Conservation (phyloP, 225 moss, liverwort and hornwort species). For the Pleurozium schreberi region DNA sequence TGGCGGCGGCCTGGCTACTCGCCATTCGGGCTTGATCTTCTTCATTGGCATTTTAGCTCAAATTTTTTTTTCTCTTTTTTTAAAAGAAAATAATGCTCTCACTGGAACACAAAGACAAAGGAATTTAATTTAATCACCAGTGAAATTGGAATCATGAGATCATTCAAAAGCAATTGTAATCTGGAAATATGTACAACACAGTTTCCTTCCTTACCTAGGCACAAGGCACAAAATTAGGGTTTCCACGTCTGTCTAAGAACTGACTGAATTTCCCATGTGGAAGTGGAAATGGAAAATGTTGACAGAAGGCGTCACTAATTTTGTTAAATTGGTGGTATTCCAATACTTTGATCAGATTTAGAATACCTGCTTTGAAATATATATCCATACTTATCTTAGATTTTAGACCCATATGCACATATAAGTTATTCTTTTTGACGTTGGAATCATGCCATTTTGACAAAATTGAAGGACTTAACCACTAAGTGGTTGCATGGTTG, state of each 20-base stretch:
- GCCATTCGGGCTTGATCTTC: conserved; percentile 2
- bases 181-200: not conserved
- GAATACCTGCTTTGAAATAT: not conserved
- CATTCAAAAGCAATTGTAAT: not conserved
- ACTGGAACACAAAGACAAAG: too few species aligned
- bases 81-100: too few species aligned
- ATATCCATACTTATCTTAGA: not conserved
- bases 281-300: not conserved
- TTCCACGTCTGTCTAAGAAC: not conserved
- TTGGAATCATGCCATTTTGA: not conserved
- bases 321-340: fast-evolving
- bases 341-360: not conserved
- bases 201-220: not conserved
- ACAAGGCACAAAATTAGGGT: not conserved
- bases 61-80: not conserved
- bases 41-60: not conserved
- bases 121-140: not conserved
- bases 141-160: not conserved
- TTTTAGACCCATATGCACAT: not conserved
- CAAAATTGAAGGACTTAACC: not conserved
- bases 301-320: not conserved
- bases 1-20: not conserved
- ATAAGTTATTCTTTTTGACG: not conserved
- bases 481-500: not conserved
- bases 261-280: not conserved